These are phyloP conservation scores for Zea mays DNA, from an alignment of 176 grass and related monocot genomes.

Conservation along the genomic window DNA sequence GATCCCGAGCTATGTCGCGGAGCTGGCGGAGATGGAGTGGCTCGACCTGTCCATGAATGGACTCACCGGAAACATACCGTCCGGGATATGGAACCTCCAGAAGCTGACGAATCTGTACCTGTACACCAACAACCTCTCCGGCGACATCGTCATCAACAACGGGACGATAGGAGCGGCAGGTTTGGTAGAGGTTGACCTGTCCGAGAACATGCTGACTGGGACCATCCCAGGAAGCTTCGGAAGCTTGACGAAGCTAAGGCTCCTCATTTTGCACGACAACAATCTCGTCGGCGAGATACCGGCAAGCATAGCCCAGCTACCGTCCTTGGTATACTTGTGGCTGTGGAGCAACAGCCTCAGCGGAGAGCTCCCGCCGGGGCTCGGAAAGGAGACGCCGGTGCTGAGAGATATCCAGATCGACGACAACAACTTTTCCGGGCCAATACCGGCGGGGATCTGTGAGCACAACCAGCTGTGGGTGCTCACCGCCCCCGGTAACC, in stretches of 20 bases:
- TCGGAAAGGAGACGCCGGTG: slow-evolving; percentile 54
- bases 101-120: slow-evolving; percentile 53
- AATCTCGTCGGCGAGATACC: slow-evolving; percentile 65
- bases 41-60: slow-evolving; percentile 48
- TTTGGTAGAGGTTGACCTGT: slow-evolving; percentile 49
- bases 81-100: slow-evolving; percentile 55
- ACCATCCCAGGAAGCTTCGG: slow-evolving; percentile 63
- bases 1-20: slow-evolving; percentile 42
- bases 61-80: slow-evolving; percentile 53
- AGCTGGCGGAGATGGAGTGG: slow-evolving; percentile 31
- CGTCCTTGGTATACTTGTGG: slow-evolving; percentile 39
- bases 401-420: slow-evolving; percentile 61
- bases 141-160: slow-evolving; percentile 33
- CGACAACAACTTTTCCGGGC: slow-evolving; percentile 58
- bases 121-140: slow-evolving; percentile 30
- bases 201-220: slow-evolving; percentile 54
- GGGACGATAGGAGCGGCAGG: slow-evolving; percentile 30
- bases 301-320: slow-evolving; percentile 46
- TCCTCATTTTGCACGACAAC: slow-evolving; percentile 48
- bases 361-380: slow-evolving; percentile 58
- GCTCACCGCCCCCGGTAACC: slow-evolving; percentile 47
- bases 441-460: slow-evolving; percentile 65
- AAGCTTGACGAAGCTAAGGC: slow-evolving; percentile 39
- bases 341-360: slow-evolving; percentile 53
- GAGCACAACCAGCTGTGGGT: slow-evolving; percentile 17